These are phyloP conservation scores for Linanthus parryae DNA, from an alignment of 148 eudicot genomes.

Conservation along the genomic window DNA sequence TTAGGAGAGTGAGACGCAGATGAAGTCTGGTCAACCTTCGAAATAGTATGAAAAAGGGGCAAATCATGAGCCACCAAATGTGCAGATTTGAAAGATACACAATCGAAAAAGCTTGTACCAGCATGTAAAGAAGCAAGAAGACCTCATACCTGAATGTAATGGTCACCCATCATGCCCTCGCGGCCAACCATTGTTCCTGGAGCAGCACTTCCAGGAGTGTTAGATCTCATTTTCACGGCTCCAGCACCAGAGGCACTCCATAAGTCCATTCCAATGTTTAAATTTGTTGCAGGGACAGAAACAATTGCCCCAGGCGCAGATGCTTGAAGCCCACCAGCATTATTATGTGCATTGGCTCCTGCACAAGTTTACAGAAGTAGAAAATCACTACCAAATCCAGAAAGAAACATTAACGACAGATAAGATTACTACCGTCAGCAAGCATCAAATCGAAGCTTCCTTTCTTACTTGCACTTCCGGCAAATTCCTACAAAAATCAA, in stretches of 20 bases:
- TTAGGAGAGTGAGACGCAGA: too few species aligned
- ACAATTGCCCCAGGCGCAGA: conserved; percentile 64
- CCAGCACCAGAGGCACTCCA: conserved; percentile 76
- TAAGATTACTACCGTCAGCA: conserved; percentile 62
- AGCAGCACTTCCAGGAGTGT: conserved; percentile 31
- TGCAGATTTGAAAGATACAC: too few species aligned
- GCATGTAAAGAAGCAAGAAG: too few species aligned
- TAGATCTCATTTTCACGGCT: conserved; percentile 45
- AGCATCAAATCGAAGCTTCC: conserved; percentile 93
- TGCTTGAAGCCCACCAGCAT: conserved; percentile 23
- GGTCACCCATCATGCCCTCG: conserved; percentile 50
- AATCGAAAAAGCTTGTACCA: too few species aligned
- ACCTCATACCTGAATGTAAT: too few species aligned
- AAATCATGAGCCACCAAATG: too few species aligned
- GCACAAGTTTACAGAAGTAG: conserved; percentile 7
- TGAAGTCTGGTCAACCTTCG: too few species aligned
- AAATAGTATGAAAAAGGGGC: too few species aligned
- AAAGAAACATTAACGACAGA: conserved; percentile 1
- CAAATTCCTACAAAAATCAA: conserved; percentile 37
- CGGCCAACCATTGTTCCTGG: conserved; percentile 29
- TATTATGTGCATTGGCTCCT: conserved; percentile 69
- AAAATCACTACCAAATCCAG: not conserved
- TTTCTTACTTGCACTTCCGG: conserved; percentile 49
- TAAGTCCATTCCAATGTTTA: conserved; percentile 91
- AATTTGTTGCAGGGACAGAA: conserved; percentile 53